phyloP scores from a whole-genome alignment of 164 flowering plant species.

The Hamamelis virginiana region DNA sequence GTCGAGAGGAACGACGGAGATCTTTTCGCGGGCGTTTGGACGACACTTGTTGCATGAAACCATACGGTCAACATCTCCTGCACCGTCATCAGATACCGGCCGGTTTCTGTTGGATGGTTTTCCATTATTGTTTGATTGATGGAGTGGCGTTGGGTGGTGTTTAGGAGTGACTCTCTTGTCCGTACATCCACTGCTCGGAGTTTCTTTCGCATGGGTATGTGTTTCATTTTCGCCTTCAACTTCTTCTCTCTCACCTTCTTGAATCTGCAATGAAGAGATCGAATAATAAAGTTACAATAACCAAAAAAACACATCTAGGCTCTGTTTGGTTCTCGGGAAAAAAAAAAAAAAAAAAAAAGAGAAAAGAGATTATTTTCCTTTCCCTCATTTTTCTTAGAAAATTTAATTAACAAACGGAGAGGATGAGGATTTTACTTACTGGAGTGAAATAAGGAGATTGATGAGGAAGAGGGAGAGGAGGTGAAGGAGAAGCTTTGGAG shows the following conservation, averaged over 20 bases:
- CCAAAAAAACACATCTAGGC: neutral
- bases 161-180: constrained; percentile 8
- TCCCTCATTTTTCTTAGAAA: neutral
- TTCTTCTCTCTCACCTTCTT: constrained; percentile 45
- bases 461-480: constrained; percentile 34
- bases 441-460: constrained; percentile 54
- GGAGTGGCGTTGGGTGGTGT: constrained; percentile 63
- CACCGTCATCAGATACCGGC: constrained; percentile 14
- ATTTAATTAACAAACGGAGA: neutral
- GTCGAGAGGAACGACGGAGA: constrained; percentile 67
- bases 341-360: neutral
- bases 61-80: constrained; percentile 26
- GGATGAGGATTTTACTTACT: constrained; percentile 32
- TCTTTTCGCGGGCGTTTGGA: constrained; percentile 72
- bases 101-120: constrained; percentile 22
- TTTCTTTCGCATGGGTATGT: constrained; percentile 4
- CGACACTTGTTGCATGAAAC: constrained; percentile 89
- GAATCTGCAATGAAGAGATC: constrained; percentile 37
- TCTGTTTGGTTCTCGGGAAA: neutral
- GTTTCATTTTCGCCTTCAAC: no score
- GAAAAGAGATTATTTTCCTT: neutral
- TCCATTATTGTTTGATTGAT: constrained; percentile 13
- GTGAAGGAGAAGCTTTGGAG: constrained; percentile 29
- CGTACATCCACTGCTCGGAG: constrained; percentile 9
- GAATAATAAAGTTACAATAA: neutral